Evolutionary conservation across 192 early-diverging fungal genomes (phyloP), one percentile per base, ranked within the genome.

Genomic region (Coemansia reversa): DNA sequence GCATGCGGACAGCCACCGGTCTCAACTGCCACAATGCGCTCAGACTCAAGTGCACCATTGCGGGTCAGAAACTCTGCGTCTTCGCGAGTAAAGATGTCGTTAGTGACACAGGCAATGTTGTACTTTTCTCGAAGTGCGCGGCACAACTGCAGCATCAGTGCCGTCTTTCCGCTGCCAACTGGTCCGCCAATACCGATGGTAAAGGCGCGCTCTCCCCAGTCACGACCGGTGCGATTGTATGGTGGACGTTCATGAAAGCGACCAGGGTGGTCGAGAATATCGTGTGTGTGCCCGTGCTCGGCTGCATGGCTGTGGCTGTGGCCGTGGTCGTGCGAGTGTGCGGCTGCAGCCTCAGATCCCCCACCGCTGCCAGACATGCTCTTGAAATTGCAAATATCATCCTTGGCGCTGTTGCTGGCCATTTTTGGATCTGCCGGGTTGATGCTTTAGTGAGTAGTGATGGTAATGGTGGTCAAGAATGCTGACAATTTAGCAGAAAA

Each of bases 1-100:
- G 95, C 95, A 61, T 98, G 95, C 27, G 95, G 95, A 63, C 95
- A 98, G 24, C 95, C 95, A 61, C 94, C 95, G 9, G 95, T 98
- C 76, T 98, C 95, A 57, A 98, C 94, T 6, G 96, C 94, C 16
- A 83, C 76, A 79, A 98, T 98, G 47, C 94, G 89, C 33, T 92
- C 92, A 20, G 87, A 75, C 19, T 92, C 90, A 3, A 98, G 86
- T 7, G 96, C 96, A 47, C 92, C 85, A 82, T 98, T 85, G 62
- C 89, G 83, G 39, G 92, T 86, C 57, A 98, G 84, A 72, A 98
- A 98, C 75, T 98, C 96, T 18, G 96, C 93, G 73, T 98, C 95
- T 63, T 98, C 96, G 45, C 87, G 86, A 6, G 96, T 98, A 69
- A 98, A 98, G 61, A 98, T 98, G 69, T 98, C 96, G 72, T 98